Evolutionary conservation across 2,329 filamentous ascomycete species (phyloP).

Genomic region (Fusarium secorum): DNA sequence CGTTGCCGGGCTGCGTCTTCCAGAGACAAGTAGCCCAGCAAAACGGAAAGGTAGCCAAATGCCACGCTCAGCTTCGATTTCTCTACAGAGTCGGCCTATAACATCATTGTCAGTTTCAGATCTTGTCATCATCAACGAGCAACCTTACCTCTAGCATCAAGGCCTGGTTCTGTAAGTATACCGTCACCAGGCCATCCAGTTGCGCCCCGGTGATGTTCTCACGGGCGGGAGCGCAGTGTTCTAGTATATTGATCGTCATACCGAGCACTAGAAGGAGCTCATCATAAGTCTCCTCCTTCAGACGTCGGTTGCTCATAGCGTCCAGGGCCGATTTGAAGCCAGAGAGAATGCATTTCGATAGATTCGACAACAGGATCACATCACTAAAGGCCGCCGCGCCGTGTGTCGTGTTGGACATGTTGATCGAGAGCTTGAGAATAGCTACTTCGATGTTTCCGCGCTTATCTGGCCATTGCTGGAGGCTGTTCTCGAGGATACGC

Average conservation of each 20-base stretch:
- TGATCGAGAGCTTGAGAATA: slow-evolving; percentile 72
- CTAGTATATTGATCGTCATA: slow-evolving; percentile 85
- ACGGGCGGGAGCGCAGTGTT: slow-evolving; percentile 73
- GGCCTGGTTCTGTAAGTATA: slow-evolving; percentile 74
- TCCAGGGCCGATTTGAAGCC: slow-evolving; percentile 59
- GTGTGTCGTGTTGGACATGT: slow-evolving; percentile 83
- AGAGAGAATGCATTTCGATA: slow-evolving; percentile 60
- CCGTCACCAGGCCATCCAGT: slow-evolving; percentile 66
- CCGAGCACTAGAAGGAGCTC: slow-evolving; percentile 80
- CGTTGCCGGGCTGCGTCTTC: slow-evolving; percentile 53
- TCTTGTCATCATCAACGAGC: background rate
- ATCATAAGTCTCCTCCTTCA: slow-evolving; percentile 65
- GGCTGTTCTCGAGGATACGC: slow-evolving; percentile 42
- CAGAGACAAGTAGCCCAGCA: slow-evolving; percentile 83
- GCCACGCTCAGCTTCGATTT: slow-evolving; percentile 83
- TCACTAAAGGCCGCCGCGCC: slow-evolving; percentile 75
- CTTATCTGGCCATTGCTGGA: slow-evolving; percentile 44
- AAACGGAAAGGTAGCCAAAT: slow-evolving; percentile 84
- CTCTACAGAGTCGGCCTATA: slow-evolving; percentile 72
- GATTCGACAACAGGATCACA: slow-evolving; percentile 59
- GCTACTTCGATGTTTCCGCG: slow-evolving; percentile 41
- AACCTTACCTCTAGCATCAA: slow-evolving; percentile 71
- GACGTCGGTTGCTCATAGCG: slow-evolving; percentile 58
- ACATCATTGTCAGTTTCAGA: slow-evolving; percentile 9
- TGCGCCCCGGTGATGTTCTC: slow-evolving; percentile 49